These are phyloP conservation scores for Coemansia sp. DNA, from an alignment of 192 early-diverging fungal genomes.

Conservation along the genomic window DNA sequence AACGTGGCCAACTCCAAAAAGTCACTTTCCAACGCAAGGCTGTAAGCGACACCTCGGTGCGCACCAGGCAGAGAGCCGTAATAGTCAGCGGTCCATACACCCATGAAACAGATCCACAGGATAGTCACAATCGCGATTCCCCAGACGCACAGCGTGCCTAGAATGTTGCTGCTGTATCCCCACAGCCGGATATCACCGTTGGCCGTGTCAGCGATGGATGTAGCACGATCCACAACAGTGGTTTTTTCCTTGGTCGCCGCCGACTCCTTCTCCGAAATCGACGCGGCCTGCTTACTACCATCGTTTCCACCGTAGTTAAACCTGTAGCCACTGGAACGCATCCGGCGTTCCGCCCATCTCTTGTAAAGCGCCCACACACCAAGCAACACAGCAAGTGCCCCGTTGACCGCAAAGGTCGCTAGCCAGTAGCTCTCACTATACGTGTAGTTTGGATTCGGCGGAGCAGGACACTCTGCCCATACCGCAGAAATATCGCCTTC, in stretches of 20 bases:
- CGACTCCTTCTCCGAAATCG: constrained; percentile 7
- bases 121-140: constrained; percentile 26
- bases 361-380: constrained; percentile 47
- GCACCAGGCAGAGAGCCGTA: constrained; percentile 48
- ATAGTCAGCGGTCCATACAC: constrained; percentile 55
- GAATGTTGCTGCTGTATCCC: constrained; percentile 41
- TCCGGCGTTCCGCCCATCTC: constrained; percentile 15
- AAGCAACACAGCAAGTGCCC: constrained; percentile 29
- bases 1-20: constrained; percentile 48
- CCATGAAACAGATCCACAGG: constrained; percentile 47
- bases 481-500: constrained; percentile 8
- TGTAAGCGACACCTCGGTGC: constrained; percentile 51
- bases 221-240: background rate
- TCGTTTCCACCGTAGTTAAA: background rate
- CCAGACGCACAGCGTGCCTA: constrained; percentile 41
- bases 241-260: background rate
- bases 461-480: constrained; percentile 46
- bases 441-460: constrained; percentile 25
- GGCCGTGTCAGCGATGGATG: background rate
- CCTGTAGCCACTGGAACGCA: constrained; percentile 2
- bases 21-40: constrained; percentile 54
- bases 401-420: constrained; percentile 34
- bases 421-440: constrained; percentile 38
- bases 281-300: background rate
- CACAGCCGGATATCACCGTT: constrained; percentile 9